phyloP scores from a whole-genome alignment of 2,329 filamentous ascomycete species.

The Paecilomyces sp. region DNA sequence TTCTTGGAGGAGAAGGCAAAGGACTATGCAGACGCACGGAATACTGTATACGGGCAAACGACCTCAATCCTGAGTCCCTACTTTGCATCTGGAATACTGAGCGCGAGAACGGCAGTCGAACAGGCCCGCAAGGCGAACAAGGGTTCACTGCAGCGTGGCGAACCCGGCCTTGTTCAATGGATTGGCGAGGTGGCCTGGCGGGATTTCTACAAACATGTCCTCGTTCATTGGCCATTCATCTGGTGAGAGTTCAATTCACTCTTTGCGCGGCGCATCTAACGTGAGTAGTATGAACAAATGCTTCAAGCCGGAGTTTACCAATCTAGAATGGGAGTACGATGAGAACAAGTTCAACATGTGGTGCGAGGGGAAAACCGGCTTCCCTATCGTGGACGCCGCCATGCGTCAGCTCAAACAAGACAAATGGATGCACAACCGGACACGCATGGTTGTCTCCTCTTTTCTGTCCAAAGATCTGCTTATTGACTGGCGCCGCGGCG shows the following conservation, averaged over 20 bases:
- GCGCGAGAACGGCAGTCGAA: constrained; percentile 59
- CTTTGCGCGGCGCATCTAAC: constrained; percentile 3
- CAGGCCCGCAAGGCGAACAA: constrained; percentile 57
- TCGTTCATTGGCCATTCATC: constrained; percentile 74
- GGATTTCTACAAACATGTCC: constrained; percentile 81
- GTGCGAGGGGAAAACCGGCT: constrained; percentile 68
- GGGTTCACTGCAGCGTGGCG: constrained; percentile 57
- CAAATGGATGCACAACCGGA: constrained; percentile 79
- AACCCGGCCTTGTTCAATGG: constrained; percentile 62
- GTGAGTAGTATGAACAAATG: constrained; percentile 59
- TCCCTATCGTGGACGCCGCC: constrained; percentile 76
- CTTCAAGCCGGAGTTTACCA: constrained; percentile 77
- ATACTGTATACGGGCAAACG: constrained; percentile 54
- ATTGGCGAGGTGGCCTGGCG: constrained; percentile 80
- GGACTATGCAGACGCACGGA: constrained; percentile 58
- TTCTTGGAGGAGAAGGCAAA: constrained; percentile 61
- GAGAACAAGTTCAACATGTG: constrained; percentile 62
- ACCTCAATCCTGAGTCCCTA: constrained; percentile 69
- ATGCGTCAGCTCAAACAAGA: constrained; percentile 68
- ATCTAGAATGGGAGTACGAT: constrained; percentile 77
- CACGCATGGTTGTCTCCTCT: constrained; percentile 75
- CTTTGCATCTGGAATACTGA: constrained; percentile 60
- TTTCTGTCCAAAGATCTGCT: constrained; percentile 76
- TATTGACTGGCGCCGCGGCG: constrained; percentile 76
- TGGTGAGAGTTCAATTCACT: constrained; percentile 20